These are phyloP conservation scores for Colletotrichum australisinense DNA, from an alignment of 2,329 filamentous ascomycete genomes.

Conservation along the genomic window DNA sequence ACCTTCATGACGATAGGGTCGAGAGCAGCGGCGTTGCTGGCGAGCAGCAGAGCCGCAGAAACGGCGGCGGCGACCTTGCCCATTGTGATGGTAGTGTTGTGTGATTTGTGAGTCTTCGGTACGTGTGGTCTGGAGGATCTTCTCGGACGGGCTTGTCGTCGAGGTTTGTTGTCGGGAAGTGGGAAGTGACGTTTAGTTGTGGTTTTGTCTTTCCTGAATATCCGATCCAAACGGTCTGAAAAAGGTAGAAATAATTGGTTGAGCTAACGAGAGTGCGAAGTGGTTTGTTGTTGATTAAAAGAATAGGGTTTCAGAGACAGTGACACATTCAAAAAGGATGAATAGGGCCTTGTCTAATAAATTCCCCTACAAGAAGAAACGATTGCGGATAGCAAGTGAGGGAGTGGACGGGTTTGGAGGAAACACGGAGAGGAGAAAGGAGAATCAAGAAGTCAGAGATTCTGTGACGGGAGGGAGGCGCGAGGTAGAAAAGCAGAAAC, in stretches of 20 bases:
- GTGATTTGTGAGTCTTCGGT: background rate
- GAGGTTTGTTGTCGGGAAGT: background rate
- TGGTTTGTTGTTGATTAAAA: conserved; percentile 33
- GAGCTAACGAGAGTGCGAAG: conserved; percentile 36
- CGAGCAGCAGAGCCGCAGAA: conserved; percentile 54
- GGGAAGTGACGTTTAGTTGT: background rate
- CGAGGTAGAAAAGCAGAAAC: conserved; percentile 36
- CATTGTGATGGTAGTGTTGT: conserved; percentile 20
- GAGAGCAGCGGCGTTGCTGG: conserved; percentile 56
- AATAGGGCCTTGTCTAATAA: background rate
- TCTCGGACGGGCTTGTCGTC: background rate
- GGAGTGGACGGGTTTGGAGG: conserved; percentile 34
- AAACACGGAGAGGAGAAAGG: conserved; percentile 23
- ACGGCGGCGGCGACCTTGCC: conserved; percentile 37
- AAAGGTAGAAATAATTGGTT: conserved; percentile 26
- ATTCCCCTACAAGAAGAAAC: conserved; percentile 26
- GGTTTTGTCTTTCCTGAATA: background rate
- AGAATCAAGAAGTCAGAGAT: background rate
- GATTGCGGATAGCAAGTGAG: conserved; percentile 29
- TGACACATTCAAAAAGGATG: background rate
- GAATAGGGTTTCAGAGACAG: conserved; percentile 12
- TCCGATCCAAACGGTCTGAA: background rate
- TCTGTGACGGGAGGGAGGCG: conserved; percentile 19
- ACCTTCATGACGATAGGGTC: conserved; percentile 79
- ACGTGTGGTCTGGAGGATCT: background rate